A percentile compares a stretch with the other conserved stretches of the same genome.
Conservation (phyloP, 176 grass and related monocot genomes). For the Lolium multiflorum region DNA sequence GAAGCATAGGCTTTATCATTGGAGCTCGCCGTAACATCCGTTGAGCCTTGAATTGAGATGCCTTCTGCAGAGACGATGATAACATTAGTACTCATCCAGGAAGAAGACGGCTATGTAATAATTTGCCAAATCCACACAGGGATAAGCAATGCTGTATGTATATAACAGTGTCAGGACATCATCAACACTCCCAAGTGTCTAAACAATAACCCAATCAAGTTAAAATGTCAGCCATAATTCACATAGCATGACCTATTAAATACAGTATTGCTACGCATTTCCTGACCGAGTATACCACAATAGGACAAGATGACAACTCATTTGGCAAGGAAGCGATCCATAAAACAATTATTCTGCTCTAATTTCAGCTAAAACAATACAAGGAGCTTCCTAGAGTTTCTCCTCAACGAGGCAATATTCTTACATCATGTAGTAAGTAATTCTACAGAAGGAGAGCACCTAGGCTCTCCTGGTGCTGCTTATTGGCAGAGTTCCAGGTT, state of each 20-base stretch:
- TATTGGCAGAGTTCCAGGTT: constrained; percentile 1
- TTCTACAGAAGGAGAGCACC: neutral
- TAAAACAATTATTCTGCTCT: neutral
- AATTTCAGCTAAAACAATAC: constrained; percentile 13
- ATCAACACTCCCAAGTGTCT: no score
- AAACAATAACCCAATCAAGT: no score
- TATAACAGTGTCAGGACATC: no score
- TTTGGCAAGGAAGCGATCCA: neutral
- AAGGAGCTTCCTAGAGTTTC: constrained; percentile 4
- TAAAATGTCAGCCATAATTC: no score
- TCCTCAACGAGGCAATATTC: neutral
- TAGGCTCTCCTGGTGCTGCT: neutral
- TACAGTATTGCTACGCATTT: neutral
- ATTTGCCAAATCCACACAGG: neutral
- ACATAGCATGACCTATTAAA: no score
- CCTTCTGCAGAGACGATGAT: constrained; percentile 58
- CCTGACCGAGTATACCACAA: neutral
- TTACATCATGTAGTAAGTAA: neutral
- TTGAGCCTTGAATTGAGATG: constrained; percentile 73
- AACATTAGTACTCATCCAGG: neutral
- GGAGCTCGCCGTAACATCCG: constrained; percentile 56
- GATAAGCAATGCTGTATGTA: no score
- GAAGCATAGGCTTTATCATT: constrained; percentile 61
- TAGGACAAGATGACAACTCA: neutral
- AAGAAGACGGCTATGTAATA: neutral